Percentiles rank a stretch among this genome's conserved stretches.
phyloP scores from a whole-genome alignment of 2,329 filamentous ascomycete genomes.

The Colletotrichum sp. region DNA sequence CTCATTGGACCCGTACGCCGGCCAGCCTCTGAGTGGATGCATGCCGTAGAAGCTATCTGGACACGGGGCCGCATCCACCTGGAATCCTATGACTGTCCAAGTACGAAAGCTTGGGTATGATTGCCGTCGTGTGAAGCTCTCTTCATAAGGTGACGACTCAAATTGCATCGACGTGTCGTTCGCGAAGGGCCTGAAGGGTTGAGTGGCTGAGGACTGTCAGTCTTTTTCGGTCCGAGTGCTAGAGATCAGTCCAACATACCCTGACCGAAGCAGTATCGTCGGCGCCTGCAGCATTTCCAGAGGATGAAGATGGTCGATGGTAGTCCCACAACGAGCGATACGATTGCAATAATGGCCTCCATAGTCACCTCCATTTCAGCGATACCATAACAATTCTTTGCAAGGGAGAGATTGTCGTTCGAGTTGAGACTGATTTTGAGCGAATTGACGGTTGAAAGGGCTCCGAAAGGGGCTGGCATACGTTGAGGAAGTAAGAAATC shows the following conservation, averaged over 20 bases:
- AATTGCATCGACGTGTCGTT: not conserved
- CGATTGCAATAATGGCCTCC: constrained; percentile 5
- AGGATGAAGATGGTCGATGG: not conserved
- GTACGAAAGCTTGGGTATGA: not conserved
- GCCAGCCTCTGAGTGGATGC: not conserved
- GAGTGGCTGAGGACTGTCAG: not conserved
- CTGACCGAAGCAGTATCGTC: not conserved
- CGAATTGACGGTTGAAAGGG: too few species aligned
- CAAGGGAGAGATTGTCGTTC: too few species aligned
- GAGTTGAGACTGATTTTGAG: too few species aligned
- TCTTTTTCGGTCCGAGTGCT: too few species aligned
- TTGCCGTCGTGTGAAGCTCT: not conserved
- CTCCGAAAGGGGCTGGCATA: too few species aligned
- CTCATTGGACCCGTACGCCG: not conserved
- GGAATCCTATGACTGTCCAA: not conserved
- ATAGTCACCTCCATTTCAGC: not conserved
- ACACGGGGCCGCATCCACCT: not conserved
- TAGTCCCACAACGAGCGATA: not conserved
- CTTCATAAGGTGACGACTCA: not conserved
- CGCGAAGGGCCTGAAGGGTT: not conserved
- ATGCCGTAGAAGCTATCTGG: not conserved
- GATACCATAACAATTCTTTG: too few species aligned
- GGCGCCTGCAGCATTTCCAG: not conserved
- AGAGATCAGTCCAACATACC: not conserved
- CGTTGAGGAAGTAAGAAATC: too few species aligned